phyloP scores from a whole-genome alignment of 495 filamentous ascomycete genomes.

The Penicillium herquei region DNA sequence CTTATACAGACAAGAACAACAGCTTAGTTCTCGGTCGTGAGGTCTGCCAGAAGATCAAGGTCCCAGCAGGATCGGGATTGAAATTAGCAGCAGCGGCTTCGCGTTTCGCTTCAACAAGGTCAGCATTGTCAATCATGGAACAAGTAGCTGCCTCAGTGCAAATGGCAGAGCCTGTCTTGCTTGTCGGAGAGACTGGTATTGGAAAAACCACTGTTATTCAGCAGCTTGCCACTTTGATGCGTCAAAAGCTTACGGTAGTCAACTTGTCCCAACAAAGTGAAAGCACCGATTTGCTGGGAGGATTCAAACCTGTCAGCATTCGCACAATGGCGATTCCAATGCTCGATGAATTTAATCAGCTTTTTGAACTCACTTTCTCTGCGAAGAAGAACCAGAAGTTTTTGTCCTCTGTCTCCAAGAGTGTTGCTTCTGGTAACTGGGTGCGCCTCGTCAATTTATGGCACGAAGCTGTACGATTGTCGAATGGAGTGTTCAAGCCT shows the following conservation, averaged over 20 bases:
- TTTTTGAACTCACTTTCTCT: conserved; percentile 84
- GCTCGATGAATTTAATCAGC: conserved; percentile 88
- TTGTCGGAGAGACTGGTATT: conserved; percentile 97
- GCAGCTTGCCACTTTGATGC: conserved; percentile 77
- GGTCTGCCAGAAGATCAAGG: conserved; percentile 44
- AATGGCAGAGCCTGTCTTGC: conserved; percentile 80
- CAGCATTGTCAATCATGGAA: conserved; percentile 60
- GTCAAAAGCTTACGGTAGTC: conserved; percentile 80
- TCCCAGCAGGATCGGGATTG: conserved; percentile 34
- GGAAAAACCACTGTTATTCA: conserved; percentile 97
- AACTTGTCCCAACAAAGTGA: conserved; percentile 98
- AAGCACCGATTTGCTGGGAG: conserved; percentile 86
- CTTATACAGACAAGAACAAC: conserved; percentile 55
- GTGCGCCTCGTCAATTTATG: conserved; percentile 76
- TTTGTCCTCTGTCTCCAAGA: conserved; percentile 73
- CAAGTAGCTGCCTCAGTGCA: conserved; percentile 80
- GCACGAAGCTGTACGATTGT: conserved; percentile 84
- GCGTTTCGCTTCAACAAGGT: conserved; percentile 46
- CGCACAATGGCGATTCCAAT: conserved; percentile 84
- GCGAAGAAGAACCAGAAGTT: conserved; percentile 83
- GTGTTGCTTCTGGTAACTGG: conserved; percentile 81
- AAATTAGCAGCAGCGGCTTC: conserved; percentile 37
- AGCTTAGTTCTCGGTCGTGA: conserved; percentile 67
- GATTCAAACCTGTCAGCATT: conserved; percentile 92
- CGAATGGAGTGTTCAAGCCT: conserved; percentile 63